These are phyloP conservation scores for Scutellaria baicalensis DNA, from an alignment of 257 asterid species.

Conservation along the genomic window DNA sequence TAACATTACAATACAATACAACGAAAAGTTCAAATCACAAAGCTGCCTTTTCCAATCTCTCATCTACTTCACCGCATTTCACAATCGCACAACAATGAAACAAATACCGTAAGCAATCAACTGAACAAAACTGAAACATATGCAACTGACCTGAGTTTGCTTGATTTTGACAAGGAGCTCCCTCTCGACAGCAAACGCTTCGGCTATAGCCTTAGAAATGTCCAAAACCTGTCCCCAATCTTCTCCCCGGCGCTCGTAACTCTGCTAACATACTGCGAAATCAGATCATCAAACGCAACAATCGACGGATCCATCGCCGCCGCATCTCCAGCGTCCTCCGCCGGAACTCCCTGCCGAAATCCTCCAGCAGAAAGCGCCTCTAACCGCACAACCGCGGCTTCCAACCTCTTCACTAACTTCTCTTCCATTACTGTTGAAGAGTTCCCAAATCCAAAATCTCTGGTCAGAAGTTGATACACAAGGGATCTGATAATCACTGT, in stretches of 20 bases:
- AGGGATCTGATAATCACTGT: slow-evolving; percentile 28
- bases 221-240: slow-evolving; percentile 88
- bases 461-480: slow-evolving; percentile 10
- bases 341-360: slow-evolving; percentile 21
- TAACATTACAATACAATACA: background rate
- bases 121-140: background rate
- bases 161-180: slow-evolving; percentile 72
- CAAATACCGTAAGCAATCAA: background rate
- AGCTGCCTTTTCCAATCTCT: background rate
- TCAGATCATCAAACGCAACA: slow-evolving; percentile 69
- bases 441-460: slow-evolving; percentile 8
- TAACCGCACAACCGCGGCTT: slow-evolving; percentile 83
- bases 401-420: slow-evolving; percentile 71
- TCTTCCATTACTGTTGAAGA: slow-evolving; percentile 45
- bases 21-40: background rate
- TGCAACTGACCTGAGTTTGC: slow-evolving; percentile 51
- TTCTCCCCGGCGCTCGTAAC: slow-evolving; percentile 60
- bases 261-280: slow-evolving; percentile 50
- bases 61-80: background rate
- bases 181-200: slow-evolving; percentile 68
- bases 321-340: slow-evolving; percentile 39
- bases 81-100: background rate
- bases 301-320: slow-evolving; percentile 71
- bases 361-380: slow-evolving; percentile 56
- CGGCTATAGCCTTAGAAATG: slow-evolving; percentile 49